These are phyloP conservation scores for Strobilomyces echinocephalus DNA, from an alignment of 768 basidiomycete species.

Conservation along the genomic window DNA sequence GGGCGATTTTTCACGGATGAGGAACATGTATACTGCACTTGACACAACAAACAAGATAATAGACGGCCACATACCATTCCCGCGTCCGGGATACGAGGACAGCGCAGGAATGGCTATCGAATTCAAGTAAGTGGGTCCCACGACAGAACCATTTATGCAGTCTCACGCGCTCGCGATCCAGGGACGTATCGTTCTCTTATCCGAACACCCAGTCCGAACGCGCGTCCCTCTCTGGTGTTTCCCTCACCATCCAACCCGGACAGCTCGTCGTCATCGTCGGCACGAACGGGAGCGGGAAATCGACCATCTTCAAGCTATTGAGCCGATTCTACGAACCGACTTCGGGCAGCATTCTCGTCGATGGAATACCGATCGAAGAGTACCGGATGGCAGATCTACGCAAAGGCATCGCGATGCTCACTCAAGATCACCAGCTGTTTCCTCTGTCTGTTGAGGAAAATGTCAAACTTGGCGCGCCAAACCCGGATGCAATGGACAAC, in stretches of 20 bases:
- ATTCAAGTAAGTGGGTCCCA: conserved; percentile 11
- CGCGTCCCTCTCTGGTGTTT: conserved; percentile 23
- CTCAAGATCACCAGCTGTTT: conserved; percentile 37
- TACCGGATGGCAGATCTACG: conserved; percentile 34
- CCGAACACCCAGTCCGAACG: conserved; percentile 34
- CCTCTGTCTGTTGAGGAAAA: conserved; percentile 39
- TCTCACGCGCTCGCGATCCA: conserved; percentile 15
- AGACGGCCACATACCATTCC: conserved; percentile 25
- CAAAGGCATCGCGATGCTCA: conserved; percentile 37
- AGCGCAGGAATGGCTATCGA: conserved; percentile 16
- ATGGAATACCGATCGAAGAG: conserved; percentile 32
- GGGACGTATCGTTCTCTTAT: conserved; percentile 51
- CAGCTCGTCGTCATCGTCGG: conserved; percentile 35
- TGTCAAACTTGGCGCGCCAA: conserved; percentile 32
- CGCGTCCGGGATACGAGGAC: conserved; percentile 13
- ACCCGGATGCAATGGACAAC: conserved; percentile 10
- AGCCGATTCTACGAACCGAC: conserved; percentile 30
- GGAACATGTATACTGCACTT: conserved; percentile 18
- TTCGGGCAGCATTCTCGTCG: conserved; percentile 37
- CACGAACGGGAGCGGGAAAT: conserved; percentile 32
- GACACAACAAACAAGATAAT: conserved; percentile 22
- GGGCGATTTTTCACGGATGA: conserved; percentile 16
- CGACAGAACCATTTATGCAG: not conserved
- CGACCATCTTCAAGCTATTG: conserved; percentile 39
- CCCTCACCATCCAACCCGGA: conserved; percentile 30